Evolutionary conservation across 2,329 filamentous ascomycete genomes (phyloP), one percentile per base, ranked within the genome.

Genomic region (Sporothrix variecibatus): DNA sequence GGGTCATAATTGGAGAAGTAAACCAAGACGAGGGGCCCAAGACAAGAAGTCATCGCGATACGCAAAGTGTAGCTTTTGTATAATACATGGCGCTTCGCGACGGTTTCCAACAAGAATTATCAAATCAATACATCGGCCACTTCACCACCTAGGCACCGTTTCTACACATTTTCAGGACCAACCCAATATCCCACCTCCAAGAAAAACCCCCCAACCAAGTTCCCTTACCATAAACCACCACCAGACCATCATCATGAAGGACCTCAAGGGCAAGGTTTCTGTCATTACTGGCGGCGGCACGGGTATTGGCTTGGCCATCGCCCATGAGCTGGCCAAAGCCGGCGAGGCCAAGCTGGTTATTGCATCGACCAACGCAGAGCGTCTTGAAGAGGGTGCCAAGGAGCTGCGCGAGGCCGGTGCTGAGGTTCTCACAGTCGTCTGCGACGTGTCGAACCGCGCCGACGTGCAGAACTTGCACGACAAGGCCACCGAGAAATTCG

Each of bases 311-410:
- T 40, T 73, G 28, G 67, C 72, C 5, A 62, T 73, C 38, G 67
- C 62, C 8, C 65, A 65, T 3, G 72, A 73, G 53, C 67, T 73
- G 26, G 72, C 72, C 26, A 71, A 64, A 15, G 72, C 67, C 28
- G 72, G 72, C n/a, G 72, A 73, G 11, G 72, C 72, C 38, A 73
- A 71, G 67, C 60, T 73, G 20, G 56, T 73, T 17, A 73, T 73
- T 46, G 72, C 72, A 5, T 73, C 72, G 0, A 73, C 72, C 51
- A 73, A 73, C 56, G 31, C 51, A 11, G 72, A 73, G 28, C 65
- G 72, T 20, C 65, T 73, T 53, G 72, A 71, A 26, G 65, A 58
- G 40, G 72, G 65, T n/a, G 72, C 72, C 9, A 40, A 40, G 31
- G 38, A 73, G 67, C 67, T 73, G 23, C 72, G 72, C 17, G 62